Evolutionary conservation across 371 early-diverging fungal genomes (phyloP), one percentile per base, ranked within the genome.

Genomic region (Syncephalastrum racemosum): DNA sequence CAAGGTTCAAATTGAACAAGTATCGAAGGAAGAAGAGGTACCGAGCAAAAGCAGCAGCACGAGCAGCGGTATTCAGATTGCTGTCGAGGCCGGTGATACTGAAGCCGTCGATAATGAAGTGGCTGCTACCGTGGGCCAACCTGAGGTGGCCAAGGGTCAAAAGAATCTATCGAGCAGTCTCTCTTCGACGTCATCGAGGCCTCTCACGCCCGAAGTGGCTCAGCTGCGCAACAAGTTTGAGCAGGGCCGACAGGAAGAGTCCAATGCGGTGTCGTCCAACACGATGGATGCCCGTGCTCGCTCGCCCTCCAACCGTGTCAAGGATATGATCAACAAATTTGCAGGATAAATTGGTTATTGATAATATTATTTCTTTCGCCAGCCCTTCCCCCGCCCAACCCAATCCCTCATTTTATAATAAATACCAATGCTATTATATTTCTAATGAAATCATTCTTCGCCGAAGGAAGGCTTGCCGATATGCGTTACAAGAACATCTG

Each of bases 261-360:
- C 49, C 40, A 43, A 56, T 40, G 27, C 61, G 43, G 46, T 59
- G 22, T 62, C 64, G 0, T 46, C 67, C 4, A 58, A 54, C 40
- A 54, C 59, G 16, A 65, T 70, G 46, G 66, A 67, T 16, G 47
- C 64, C 42, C 68, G 70, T 41, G 61, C 74, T 7, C 64, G 62
- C 22, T 73, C 74, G 23, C 71, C 74, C 40, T 46, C 48, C 39
- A 73, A 73, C 48, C 68, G 58, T 48, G 66, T 73, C 45, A 62
- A 70, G 49, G 74, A 73, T 47, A 70, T 73, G 71, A 73, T 73
- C 46, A 67, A 66, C 47, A 65, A 68, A 24, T 73, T 73, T 51
- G 51, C 60, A 18, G 39, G 54, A 42, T 60, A 63, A 62, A 23
- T 23, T 27, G 19, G 12, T 20, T 53, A 10, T 10, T 23, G 19